Conservation (phyloP, 805 yeast genomes). For the Ogataea ramenticola region DNA sequence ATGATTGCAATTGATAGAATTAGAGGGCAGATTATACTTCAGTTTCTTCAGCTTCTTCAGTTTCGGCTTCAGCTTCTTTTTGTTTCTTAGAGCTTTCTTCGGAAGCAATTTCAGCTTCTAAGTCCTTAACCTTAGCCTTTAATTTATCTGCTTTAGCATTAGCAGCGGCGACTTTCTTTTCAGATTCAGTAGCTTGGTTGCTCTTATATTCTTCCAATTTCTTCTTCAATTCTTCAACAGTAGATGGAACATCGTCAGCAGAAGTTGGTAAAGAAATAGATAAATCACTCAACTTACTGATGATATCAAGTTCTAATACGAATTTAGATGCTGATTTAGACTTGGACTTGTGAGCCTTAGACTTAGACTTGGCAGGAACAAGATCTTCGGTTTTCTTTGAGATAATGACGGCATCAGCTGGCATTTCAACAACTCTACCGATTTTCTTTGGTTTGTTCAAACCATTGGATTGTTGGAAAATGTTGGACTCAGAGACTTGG, state of each 20-base stretch:
- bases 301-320: constrained; percentile 72
- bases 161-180: constrained; percentile 66
- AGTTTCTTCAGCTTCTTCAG: too few species aligned
- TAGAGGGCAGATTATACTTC: too few species aligned
- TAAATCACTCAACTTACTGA: constrained; percentile 69
- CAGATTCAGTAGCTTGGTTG: constrained; percentile 77
- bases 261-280: constrained; percentile 73
- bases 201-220: constrained; percentile 63
- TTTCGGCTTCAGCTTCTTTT: too few species aligned
- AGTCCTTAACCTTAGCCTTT: constrained; percentile 36
- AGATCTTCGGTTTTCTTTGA: constrained; percentile 56
- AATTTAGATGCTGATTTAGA: constrained; percentile 35
- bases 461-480: background rate
- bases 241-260: constrained; percentile 58
- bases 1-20: too few species aligned
- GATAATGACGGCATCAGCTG: constrained; percentile 56
- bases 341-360: constrained; percentile 34
- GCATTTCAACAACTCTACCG: constrained; percentile 52
- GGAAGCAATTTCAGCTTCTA: constrained; percentile 19
- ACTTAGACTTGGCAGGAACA: constrained; percentile 49
- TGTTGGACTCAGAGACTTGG: constrained; percentile 28
- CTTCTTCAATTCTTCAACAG: constrained; percentile 60
- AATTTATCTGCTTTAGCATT: constrained; percentile 69
- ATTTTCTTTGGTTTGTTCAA: constrained; percentile 2
- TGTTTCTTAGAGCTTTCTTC: background rate